A percentile compares a stretch with the other conserved stretches of the same genome.
phyloP scores from a whole-genome alignment of 2,329 filamentous ascomycete species.

The Sarocladium oryzae region DNA sequence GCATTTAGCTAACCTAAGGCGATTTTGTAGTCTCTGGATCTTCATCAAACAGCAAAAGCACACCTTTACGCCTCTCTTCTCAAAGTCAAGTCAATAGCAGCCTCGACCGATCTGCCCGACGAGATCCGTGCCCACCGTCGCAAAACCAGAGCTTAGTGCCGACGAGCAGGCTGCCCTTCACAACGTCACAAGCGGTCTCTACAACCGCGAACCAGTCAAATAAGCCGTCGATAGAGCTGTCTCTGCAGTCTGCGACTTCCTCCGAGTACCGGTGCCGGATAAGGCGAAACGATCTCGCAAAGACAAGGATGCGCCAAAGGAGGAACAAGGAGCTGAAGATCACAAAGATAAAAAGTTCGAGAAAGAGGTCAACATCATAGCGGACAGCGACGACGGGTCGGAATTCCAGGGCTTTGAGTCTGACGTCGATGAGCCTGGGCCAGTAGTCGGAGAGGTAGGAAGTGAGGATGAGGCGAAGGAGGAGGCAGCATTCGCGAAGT shows the following conservation, averaged over 20 bases:
- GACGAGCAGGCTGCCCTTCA: constrained; percentile 47
- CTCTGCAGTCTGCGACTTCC: constrained; percentile 38
- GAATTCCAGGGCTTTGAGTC: constrained; percentile 31
- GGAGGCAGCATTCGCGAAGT: constrained; percentile 27
- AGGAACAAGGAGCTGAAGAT: constrained; percentile 17
- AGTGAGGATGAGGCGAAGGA: constrained; percentile 21
- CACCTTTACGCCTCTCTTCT: constrained; percentile 50
- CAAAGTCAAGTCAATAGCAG: constrained; percentile 46
- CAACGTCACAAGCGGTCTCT: constrained; percentile 54
- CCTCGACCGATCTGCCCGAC: constrained; percentile 42
- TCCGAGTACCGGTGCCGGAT: constrained; percentile 42
- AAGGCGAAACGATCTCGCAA: constrained; percentile 26
- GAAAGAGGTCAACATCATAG: constrained; percentile 17
- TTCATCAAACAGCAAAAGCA: constrained; percentile 49
- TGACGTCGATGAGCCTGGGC: constrained; percentile 20
- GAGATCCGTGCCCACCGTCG: constrained; percentile 38
- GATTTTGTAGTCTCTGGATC: constrained; percentile 50
- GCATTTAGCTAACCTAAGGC: too few relatives aligned
- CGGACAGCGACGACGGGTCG: constrained; percentile 25
- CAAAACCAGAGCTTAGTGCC: constrained; percentile 35
- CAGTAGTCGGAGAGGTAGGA: constrained; percentile 15
- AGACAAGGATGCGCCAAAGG: constrained; percentile 24
- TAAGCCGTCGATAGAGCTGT: constrained; percentile 43
- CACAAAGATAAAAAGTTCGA: constrained; percentile 17
- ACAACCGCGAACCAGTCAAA: constrained; percentile 45